Evolutionary conservation across 495 filamentous ascomycete species (phyloP), one percentile per base, ranked within the genome.

Genomic region (Geoglossum glabrum): DNA sequence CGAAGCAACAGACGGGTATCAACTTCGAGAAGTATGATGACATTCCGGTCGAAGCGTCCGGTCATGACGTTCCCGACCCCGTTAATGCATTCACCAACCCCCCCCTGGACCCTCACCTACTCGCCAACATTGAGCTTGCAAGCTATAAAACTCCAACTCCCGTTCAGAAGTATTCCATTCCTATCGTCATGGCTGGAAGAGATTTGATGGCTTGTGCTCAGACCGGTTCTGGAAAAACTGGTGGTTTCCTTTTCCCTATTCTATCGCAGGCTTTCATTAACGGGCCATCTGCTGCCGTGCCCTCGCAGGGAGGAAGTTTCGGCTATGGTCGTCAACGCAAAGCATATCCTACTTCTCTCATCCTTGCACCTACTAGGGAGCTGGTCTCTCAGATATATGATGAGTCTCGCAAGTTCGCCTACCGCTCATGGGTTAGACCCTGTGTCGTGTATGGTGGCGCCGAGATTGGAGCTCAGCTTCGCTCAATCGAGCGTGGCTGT

Each of bases 21-120:
- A 98, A 98, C 76, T 98, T 98, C 67, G 81, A 95, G 73, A 98
- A 98, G 74, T 98, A 98, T 71, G 92, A 98, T 65, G 92, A 98
- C 67, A 98, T 98, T 64, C 92, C 92, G 34, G 93, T 98, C 58
- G 92, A 95, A 68, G 90, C 93, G 45, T 95, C 92, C 59, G 92
- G 92, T 47, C 84, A 87, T 49, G 82, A 93, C 68, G 87, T 95
- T 49, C 93, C 92, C 46, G 93, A 97, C 64, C 87, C 93, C 43
- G 84, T 93, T 59, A 81, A 81, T 63, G 74, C 77, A 49, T 98
- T 98, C 78, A 87, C 80, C 67, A 90, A 90, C 76, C 92, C 92
- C 54, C 92, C 92, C 60, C 74, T 98, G 55, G 92, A 98, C 67
- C 81, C 88, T 64, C 92, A 97, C 63, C 75, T 98, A 7, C 69